Base-by-base conservation (phyloP, 2,329 filamentous ascomycete species). In the Beauveria brongniartii region DNA sequence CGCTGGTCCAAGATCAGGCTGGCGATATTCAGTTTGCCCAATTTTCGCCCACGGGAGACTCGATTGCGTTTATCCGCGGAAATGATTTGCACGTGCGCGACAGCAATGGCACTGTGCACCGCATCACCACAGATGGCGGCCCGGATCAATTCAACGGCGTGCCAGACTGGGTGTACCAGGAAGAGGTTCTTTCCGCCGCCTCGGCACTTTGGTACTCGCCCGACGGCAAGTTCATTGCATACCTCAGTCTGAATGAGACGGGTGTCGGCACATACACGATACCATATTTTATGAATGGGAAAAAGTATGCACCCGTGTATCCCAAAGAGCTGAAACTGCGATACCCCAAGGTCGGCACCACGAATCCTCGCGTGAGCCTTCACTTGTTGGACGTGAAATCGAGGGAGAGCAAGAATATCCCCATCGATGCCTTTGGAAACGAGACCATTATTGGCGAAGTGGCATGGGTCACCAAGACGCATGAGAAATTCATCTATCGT, bases 201-300 rank as follows among this genome's bases (percentile, higher is more conserved):
- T 91, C 83, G 63, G 91, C 90, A 1, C 91, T 92, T 0, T 97
- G 93, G 93, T 97, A 92, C 90, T 92, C 91, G 18, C 83, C 87
- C 26, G 91, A 94, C 71, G 92, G 91, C 44, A 87, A 91, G 68
- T 96, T 89, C 69, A 74, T 97, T 61, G 91, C 93, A 4, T 97
- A 95, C 72, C 77, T 97, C 63, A 87, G 91, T 53, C 97, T 94
- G 7, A 92, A 97, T 70, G 85, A 90, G 75, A 88, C 85, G 0
- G 86, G 85, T 1, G 87, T 90, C 7, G 80, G 78, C 3, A 88
- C 85, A 1, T 89, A 83, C 70, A 83, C 80, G 0, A 78, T 90
- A 12, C 83, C 84, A 0, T 89, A 88, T 71, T 89, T 84, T 70
- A 87, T 87, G 81, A 77, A 83, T 58, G 75, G 79, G 61, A 71